Base-by-base conservation (phyloP, 768 basidiomycete genomes). In the Termitomyces bulborhizus region DNA sequence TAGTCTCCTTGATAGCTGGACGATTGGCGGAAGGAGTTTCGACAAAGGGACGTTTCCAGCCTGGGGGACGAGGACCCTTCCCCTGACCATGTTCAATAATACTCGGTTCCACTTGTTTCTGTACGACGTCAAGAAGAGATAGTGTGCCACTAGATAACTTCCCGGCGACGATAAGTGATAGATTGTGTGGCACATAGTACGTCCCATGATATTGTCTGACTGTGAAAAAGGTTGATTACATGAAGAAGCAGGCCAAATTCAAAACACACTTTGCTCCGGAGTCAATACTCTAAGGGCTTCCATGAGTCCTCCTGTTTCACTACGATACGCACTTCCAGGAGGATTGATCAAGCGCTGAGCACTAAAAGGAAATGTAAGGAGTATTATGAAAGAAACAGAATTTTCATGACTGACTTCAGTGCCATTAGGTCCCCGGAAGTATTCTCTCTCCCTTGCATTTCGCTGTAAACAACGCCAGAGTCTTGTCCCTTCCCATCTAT, bases 221-320 rank as follows among this genome's bases (percentile, higher is more conserved):
- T 97, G 65, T 3, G 60, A 40, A 34, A 56, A 40, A 31, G 60
- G 56, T 40, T 53, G 26, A 51, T 45, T 27, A 49, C 49, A n/a
- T 46, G 18, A 31, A 24, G 36, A 32, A 27, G 31, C 18, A 56
- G 41, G 58, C 44, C 29, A 58, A 29, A 2, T 53, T 5, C 9
- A 31, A 4, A 21, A 60, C 72, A 65, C 69, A 95, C 94, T 97
- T 77, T 97, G 86, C 60, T 97, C 86, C 24, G 93, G 85, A 1
- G 84, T 87, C 57, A 99, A 75, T 13, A 85, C 80, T 26, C 97
- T 82, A 26, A 99, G 73, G 2, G 92, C 91, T 57, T 90, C 85
- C 92, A 98, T 94, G 37, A 98, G 71, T 27, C 97, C 97, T 21
- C 97, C 97, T 0, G 95, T 98, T 77, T 99, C 97, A 61, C 93